Evolutionary conservation across 805 yeast species (phyloP).

Genomic region (Sugiyamaella lignohabitans): DNA sequence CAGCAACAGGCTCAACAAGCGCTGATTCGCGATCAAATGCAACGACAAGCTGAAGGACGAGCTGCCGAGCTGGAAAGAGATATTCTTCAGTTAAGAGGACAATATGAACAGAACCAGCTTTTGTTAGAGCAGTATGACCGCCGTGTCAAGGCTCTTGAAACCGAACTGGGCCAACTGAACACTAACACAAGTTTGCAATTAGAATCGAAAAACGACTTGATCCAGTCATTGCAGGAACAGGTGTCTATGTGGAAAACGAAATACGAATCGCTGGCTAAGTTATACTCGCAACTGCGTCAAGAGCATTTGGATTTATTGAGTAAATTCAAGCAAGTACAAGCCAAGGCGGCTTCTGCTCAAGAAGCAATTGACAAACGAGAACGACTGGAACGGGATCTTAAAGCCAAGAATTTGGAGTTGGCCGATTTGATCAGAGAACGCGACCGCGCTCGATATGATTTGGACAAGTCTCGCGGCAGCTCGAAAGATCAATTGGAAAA

Average conservation of each 20-base stretch:
- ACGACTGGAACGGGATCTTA: conserved; percentile 71
- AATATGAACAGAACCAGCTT: conserved; percentile 78
- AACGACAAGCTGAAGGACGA: conserved; percentile 68
- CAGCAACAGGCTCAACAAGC: conserved; percentile 70
- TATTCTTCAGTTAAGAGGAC: conserved; percentile 63
- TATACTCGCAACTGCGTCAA: conserved; percentile 85
- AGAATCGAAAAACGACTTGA: conserved; percentile 67
- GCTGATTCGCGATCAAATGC: conserved; percentile 56
- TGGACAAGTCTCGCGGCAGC: conserved; percentile 61
- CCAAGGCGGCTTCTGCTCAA: conserved; percentile 83
- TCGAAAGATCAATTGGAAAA: conserved; percentile 60
- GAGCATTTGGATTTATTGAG: conserved; percentile 78
- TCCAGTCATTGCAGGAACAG: conserved; percentile 65
- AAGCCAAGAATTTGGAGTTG: conserved; percentile 76
- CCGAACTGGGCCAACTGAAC: conserved; percentile 55
- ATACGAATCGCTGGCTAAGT: conserved; percentile 81
- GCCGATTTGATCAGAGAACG: conserved; percentile 87
- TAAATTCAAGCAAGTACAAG: conserved; percentile 73
- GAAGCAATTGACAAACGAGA: conserved; percentile 83
- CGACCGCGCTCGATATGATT: conserved; percentile 78
- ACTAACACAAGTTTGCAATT: conserved; percentile 66
- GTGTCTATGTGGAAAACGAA: conserved; percentile 72
- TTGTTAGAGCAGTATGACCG: conserved; percentile 82
- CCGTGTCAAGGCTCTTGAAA: conserved; percentile 74
- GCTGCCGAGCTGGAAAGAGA: conserved; percentile 80